These are phyloP conservation scores for Ochetophila trinervis DNA, from an alignment of 306 rosid genomes.

Conservation along the genomic window DNA sequence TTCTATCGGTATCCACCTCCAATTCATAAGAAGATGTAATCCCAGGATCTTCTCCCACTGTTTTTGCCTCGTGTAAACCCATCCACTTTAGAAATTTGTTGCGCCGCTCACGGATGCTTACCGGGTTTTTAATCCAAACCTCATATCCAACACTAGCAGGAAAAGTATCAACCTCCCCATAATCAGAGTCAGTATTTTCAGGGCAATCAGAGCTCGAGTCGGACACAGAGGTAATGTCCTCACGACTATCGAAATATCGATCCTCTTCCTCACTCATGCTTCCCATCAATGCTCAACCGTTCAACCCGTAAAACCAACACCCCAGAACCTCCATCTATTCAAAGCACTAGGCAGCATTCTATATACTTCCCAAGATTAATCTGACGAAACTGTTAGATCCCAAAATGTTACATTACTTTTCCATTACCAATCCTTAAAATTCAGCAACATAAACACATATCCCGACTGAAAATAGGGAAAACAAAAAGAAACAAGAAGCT, in stretches of 20 bases:
- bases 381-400: not conserved
- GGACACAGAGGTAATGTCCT: slow-evolving; percentile 50
- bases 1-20: slow-evolving; percentile 31
- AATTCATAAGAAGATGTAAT: slow-evolving; percentile 1
- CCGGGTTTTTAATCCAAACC: slow-evolving; percentile 37
- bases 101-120: slow-evolving; percentile 47
- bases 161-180: not conserved
- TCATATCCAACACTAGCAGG: slow-evolving; percentile 22
- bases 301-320: slow-evolving; percentile 5
- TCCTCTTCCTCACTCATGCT: slow-evolving; percentile 15
- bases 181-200: slow-evolving; percentile 28
- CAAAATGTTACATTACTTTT: not conserved
- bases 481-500: not conserved
- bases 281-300: not conserved
- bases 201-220: slow-evolving; percentile 44
- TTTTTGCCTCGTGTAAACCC: slow-evolving; percentile 34
- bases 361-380: not conserved
- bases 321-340: not conserved
- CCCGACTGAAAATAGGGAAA: not conserved
- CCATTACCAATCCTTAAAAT: not conserved
- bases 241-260: slow-evolving; percentile 51
- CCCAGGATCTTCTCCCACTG: slow-evolving; percentile 11
- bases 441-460: not conserved
- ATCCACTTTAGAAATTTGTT: slow-evolving; percentile 56
- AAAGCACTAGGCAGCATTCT: slow-evolving; percentile 1